These are phyloP conservation scores for Arachnomyces sp. DNA, from an alignment of 2,329 filamentous ascomycete species.

Conservation along the genomic window DNA sequence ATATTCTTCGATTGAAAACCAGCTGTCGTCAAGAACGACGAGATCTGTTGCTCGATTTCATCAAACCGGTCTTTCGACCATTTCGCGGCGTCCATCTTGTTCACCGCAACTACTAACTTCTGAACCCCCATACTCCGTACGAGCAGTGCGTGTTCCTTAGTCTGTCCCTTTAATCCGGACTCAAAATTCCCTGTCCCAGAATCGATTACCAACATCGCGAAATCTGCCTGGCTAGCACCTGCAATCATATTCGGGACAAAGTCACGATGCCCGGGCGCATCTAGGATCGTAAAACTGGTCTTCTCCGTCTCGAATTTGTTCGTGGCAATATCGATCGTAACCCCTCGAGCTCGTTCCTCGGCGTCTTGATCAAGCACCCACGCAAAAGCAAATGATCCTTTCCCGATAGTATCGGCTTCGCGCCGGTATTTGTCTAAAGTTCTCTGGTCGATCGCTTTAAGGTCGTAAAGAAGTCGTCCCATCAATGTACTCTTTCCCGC, in stretches of 20 bases:
- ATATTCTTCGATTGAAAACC: constrained; percentile 78
- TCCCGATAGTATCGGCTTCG: constrained; percentile 86
- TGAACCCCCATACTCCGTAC: constrained; percentile 87
- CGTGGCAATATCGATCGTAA: constrained; percentile 94
- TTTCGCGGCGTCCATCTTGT: constrained; percentile 81
- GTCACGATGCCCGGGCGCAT: constrained; percentile 88
- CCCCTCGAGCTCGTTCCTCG: constrained; percentile 81
- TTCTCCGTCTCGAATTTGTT: constrained; percentile 87
- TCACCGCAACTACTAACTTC: constrained; percentile 80
- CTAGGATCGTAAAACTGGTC: constrained; percentile 85
- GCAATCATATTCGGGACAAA: constrained; percentile 99
- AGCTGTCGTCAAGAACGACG: constrained; percentile 71
- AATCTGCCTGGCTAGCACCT: constrained; percentile 89
- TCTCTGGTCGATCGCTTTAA: constrained; percentile 78
- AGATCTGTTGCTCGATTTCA: constrained; percentile 76
- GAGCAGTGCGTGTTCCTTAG: constrained; percentile 83
- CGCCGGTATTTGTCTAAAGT: constrained; percentile 81
- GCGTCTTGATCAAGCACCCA: constrained; percentile 93
- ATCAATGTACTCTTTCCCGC: constrained; percentile 97
- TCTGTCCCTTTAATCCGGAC: constrained; percentile 86
- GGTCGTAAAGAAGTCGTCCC: constrained; percentile 84
- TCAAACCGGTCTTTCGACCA: constrained; percentile 81
- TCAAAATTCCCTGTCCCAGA: constrained; percentile 87
- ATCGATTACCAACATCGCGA: constrained; percentile 90
- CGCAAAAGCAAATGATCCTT: constrained; percentile 89